Evolutionary conservation across 768 basidiomycete genomes (phyloP), one percentile per base, ranked within the genome.

Genomic region (Kwoniella newhampshirensis): DNA sequence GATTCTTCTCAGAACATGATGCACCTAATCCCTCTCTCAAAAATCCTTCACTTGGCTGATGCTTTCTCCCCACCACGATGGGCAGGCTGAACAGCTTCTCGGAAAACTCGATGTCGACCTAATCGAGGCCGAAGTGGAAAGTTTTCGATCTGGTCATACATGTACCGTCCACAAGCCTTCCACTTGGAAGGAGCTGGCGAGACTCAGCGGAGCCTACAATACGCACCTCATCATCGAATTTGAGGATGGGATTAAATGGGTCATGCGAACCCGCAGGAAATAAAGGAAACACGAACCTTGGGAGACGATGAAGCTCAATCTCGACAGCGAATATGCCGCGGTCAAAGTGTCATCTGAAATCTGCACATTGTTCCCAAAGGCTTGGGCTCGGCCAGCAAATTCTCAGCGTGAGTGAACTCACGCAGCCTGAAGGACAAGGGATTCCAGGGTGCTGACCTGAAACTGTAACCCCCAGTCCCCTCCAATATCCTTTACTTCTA

Each of bases 251-350:
- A 12, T n/a, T 1, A 23, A 5, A 2, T 59, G 57, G 57, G 26
- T 59, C 9, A 47, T 52, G 50, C 6, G 57, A 18, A 46, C 52
- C n/a, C n/a, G 57, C 18, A 45, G 42, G 20, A 36, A 27, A 17
- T 6, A 4, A 1, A 15, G 8, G n/a, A 23, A 35, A 6, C 11
- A 44, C 15, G n/a, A 45, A 23, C 52, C 41, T 25, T 32, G 25
- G 9, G 52, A 21, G 4, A 21, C 58, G n/a, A 23, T 54, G 3
- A 26, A 3, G 26, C 1, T 37, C 30, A 54, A 54, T 13, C n/a
- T 54, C 8, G 32, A 25, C 2, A 54, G 52, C 25, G 52, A 54
- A 20, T 41, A 45, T 4, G 52, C 52, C 6, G 27, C 43, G 11
- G 23, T 37, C 52, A 21, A 37, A 8, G 36, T 5, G 30, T 28